These are phyloP conservation scores for Grosmannia huntii DNA, from an alignment of 2,329 filamentous ascomycete species.

Conservation along the genomic window DNA sequence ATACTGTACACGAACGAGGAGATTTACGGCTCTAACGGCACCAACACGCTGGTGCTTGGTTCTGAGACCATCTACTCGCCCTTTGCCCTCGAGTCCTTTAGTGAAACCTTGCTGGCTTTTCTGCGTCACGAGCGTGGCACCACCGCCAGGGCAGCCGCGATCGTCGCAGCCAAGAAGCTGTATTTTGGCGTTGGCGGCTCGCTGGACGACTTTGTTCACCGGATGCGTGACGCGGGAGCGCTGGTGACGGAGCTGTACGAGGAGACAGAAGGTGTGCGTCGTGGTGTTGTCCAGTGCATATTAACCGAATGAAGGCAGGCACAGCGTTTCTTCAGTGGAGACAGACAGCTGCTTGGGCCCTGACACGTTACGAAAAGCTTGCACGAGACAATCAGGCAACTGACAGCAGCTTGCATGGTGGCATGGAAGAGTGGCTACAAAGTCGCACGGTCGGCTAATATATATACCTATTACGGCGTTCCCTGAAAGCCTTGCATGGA, in stretches of 20 bases:
- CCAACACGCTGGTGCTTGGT: constrained; percentile 46
- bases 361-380: background rate
- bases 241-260: constrained; percentile 39
- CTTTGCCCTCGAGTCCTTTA: constrained; percentile 55
- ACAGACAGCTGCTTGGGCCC: too few relatives aligned
- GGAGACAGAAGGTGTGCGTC: constrained; percentile 47
- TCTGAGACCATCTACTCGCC: constrained; percentile 79
- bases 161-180: constrained; percentile 64
- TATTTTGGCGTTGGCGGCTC: constrained; percentile 81
- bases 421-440: too few relatives aligned
- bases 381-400: background rate
- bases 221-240: constrained; percentile 34
- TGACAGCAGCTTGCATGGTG: background rate
- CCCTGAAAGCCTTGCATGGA: too few relatives aligned
- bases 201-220: constrained; percentile 57
- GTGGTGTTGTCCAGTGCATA: constrained; percentile 43
- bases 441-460: too few relatives aligned
- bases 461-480: too few relatives aligned
- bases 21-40: constrained; percentile 7
- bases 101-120: constrained; percentile 49
- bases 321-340: background rate
- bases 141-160: constrained; percentile 35
- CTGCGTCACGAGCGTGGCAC: constrained; percentile 33
- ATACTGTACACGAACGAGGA: constrained; percentile 32
- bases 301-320: background rate